phyloP scores from a whole-genome alignment of 176 grass and related monocot species.

The Zoysia pacifica region DNA sequence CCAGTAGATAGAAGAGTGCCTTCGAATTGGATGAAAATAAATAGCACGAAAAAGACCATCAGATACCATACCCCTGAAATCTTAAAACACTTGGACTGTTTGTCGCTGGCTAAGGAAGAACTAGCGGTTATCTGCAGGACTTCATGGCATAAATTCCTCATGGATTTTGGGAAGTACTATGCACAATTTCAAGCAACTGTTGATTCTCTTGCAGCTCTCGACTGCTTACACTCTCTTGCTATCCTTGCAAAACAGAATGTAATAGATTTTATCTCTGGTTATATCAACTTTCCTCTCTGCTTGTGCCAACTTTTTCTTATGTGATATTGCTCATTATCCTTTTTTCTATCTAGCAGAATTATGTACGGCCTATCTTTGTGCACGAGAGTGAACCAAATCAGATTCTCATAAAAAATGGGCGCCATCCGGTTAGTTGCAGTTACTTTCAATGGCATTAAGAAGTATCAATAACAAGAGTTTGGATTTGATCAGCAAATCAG shows the following conservation, averaged over 20 bases:
- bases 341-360: constrained; percentile 61
- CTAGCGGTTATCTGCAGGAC: constrained; percentile 72
- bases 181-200: constrained; percentile 76
- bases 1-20: constrained; percentile 66
- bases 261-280: constrained; percentile 19
- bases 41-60: constrained; percentile 81
- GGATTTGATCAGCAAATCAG: constrained; percentile 19
- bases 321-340: constrained; percentile 11
- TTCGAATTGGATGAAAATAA: constrained; percentile 86
- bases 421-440: constrained; percentile 75
- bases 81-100: constrained; percentile 64
- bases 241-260: constrained; percentile 81
- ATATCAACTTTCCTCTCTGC: constrained; percentile 5
- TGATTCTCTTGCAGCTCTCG: constrained; percentile 79
- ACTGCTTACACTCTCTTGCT: constrained; percentile 85
- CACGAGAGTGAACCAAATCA: constrained; percentile 71
- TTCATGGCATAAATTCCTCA: constrained; percentile 78
- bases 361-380: constrained; percentile 80
- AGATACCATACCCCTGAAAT: constrained; percentile 88
- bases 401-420: constrained; percentile 76
- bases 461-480: constrained; percentile 11
- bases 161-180: constrained; percentile 69
- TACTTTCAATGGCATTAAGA: constrained; percentile 29
- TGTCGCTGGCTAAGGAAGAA: constrained; percentile 83
- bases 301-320: background rate